Evolutionary conservation across 768 basidiomycete genomes (phyloP), one percentile per base, ranked within the genome.

Genomic region (Tylopilus vinaceipallidus): DNA sequence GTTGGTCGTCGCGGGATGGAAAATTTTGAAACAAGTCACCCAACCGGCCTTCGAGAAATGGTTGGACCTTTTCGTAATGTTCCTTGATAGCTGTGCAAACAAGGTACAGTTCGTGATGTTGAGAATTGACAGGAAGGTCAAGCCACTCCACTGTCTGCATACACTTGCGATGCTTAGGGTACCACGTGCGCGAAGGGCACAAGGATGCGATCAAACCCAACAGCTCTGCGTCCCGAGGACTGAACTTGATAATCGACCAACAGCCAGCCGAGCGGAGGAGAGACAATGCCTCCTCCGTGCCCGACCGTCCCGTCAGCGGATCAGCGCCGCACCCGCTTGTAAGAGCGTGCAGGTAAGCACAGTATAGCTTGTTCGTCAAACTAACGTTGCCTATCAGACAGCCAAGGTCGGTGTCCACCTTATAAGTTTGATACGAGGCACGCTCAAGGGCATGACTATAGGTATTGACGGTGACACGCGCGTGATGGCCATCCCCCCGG

Each of bases 321-420:
- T 80, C 78, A 2, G 63, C 59, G 9, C 73, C 60, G 29, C 66
- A 67, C 22, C 72, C 45, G 12, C 71, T 71, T 2, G 71, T 78
- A 14, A 75, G 45, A 9, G 75, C 73, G 35, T 81, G 78, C 6
- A 81, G 60, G 46, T 76, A 74, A 2, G 71, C 64, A 41, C 60
- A 63, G 47, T 66, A 75, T 11, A 77, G 59, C 34, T 53, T 58
- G 35, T 54, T 63, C 1, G 50, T 55, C 33, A 71, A 41, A 14
- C 51, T 60, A 16, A 35, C 47, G 16, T 58, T 61, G 2, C 63
- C 62, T 12, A 42, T 42, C n/a, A 73, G 50, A 24, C 63, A 56
- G 8, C 68, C 62, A 6, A 74, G 41, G 22, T 64, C 52, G 9
- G 43, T 48, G 35, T 74, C 62, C 16, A 74, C 48, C 5, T 29